A percentile compares a stretch with the other conserved stretches of the same genome.
phyloP scores from a whole-genome alignment of 1,284 basidiomycete genomes.

The Anthracocystis setariae region DNA sequence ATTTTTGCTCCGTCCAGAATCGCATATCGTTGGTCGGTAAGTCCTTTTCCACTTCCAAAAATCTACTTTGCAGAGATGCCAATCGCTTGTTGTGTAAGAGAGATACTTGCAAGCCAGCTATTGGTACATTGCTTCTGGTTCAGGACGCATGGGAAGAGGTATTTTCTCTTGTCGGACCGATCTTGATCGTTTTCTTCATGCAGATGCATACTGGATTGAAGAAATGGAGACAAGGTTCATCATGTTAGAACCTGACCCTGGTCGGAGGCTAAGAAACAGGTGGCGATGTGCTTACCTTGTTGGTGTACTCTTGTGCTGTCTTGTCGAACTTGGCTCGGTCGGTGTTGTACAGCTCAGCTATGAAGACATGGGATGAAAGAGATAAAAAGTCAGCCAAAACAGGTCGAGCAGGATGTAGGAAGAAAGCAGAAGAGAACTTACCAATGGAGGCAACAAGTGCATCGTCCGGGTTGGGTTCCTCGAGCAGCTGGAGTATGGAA shows the following conservation, averaged over 20 bases:
- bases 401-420: background rate
- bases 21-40: too few relatives aligned
- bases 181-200: background rate
- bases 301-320: slow-evolving; percentile 57
- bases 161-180: too few relatives aligned
- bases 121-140: slow-evolving; percentile 33
- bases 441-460: slow-evolving; percentile 64
- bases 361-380: background rate
- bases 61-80: too few relatives aligned
- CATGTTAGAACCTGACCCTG: background rate
- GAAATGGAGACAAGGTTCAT: background rate
- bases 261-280: background rate
- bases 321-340: slow-evolving; percentile 58
- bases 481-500: slow-evolving; percentile 60
- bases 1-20: too few relatives aligned
- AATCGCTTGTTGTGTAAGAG: too few relatives aligned
- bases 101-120: slow-evolving; percentile 11
- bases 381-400: background rate
- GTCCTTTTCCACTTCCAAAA: too few relatives aligned
- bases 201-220: background rate
- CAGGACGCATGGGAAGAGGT: background rate
- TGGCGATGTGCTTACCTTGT: slow-evolving; percentile 33
- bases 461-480: slow-evolving; percentile 65
- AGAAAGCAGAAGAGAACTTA: slow-evolving; percentile 32
- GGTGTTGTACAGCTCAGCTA: slow-evolving; percentile 63